Percentiles rank a stretch among this genome's conserved stretches.
Conservation (phyloP, 306 rosid species). For the Vigna nakashimae region DNA sequence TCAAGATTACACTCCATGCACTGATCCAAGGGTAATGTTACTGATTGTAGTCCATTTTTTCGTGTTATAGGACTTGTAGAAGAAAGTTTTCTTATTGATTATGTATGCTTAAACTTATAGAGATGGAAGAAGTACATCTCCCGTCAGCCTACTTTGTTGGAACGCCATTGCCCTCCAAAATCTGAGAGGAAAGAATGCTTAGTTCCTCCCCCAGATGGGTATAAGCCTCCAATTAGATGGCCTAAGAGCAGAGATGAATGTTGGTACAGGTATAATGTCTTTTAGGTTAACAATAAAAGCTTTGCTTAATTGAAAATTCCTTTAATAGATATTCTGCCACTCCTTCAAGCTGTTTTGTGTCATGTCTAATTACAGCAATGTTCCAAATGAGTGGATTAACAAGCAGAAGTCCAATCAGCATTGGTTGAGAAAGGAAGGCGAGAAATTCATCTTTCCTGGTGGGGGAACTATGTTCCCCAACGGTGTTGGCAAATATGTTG, state of each 20-base stretch:
- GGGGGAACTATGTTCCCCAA: slow-evolving; percentile 99
- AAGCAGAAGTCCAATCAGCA: slow-evolving; percentile 92
- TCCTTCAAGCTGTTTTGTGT: slow-evolving; percentile 4
- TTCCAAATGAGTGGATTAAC: slow-evolving; percentile 96
- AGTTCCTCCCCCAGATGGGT: slow-evolving; percentile 96
- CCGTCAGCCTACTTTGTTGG: slow-evolving; percentile 78
- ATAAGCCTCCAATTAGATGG: slow-evolving; percentile 89
- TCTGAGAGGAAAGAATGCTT: slow-evolving; percentile 90
- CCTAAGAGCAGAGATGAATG: slow-evolving; percentile 93
- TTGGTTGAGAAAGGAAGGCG: slow-evolving; percentile 96
- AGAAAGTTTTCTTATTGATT: slow-evolving; percentile 21
- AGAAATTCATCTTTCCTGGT: slow-evolving; percentile 92
- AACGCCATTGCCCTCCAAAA: slow-evolving; percentile 92
- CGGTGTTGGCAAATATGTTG: slow-evolving; percentile 90
- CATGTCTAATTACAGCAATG: slow-evolving; percentile 71
- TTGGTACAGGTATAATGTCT: slow-evolving; percentile 85
- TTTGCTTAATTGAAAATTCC: slow-evolving; percentile 20
- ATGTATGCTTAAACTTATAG: slow-evolving; percentile 60
- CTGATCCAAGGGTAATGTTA: slow-evolving; percentile 84
- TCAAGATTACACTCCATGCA: slow-evolving; percentile 98
- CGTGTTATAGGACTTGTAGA: slow-evolving; percentile 16
- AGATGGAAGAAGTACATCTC: slow-evolving; percentile 89
- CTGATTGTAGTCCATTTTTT: slow-evolving; percentile 22
- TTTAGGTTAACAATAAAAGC: slow-evolving; percentile 1
- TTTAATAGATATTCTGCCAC: slow-evolving; percentile 10